Evolutionary conservation across 768 basidiomycete species (phyloP).

Genomic region (Kwoniella dejecticola): DNA sequence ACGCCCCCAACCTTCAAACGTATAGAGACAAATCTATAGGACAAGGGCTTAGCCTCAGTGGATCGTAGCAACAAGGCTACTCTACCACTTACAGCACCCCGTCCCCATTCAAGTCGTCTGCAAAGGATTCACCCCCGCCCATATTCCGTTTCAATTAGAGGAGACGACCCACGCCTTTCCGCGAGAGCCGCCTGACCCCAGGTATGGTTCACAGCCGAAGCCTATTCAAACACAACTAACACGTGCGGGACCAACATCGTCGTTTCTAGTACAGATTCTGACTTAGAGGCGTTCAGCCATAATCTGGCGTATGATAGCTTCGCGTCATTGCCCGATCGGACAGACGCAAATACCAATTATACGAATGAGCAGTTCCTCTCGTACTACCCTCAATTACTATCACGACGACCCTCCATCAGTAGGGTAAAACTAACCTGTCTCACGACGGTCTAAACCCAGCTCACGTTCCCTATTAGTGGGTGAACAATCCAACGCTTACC

Average conservation of each 20-base stretch:
- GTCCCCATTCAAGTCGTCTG: slow-evolving; percentile 75
- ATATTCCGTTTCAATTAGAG: slow-evolving; percentile 68
- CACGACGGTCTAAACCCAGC: slow-evolving; percentile 77
- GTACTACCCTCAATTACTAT: slow-evolving; percentile 80
- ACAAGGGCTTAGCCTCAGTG: slow-evolving; percentile 74
- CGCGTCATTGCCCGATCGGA: slow-evolving; percentile 75
- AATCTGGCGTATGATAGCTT: slow-evolving; percentile 81
- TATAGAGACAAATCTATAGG: slow-evolving; percentile 64
- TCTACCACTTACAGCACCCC: slow-evolving; percentile 75
- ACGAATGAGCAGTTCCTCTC: slow-evolving; percentile 76
- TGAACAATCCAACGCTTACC: slow-evolving; percentile 80
- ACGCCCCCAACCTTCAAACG: slow-evolving; percentile 13
- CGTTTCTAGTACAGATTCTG: slow-evolving; percentile 76
- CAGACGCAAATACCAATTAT: slow-evolving; percentile 77
- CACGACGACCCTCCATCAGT: slow-evolving; percentile 73
- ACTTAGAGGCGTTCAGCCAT: slow-evolving; percentile 83
- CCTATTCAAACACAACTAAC: slow-evolving; percentile 68
- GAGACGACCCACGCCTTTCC: slow-evolving; percentile 62
- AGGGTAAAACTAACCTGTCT: slow-evolving; percentile 83
- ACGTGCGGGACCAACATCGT: slow-evolving; percentile 68
- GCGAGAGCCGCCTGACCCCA: slow-evolving; percentile 57
- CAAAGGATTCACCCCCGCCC: slow-evolving; percentile 73
- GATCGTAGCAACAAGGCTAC: slow-evolving; percentile 78
- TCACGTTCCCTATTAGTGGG: slow-evolving; percentile 69
- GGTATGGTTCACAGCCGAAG: slow-evolving; percentile 71